A percentile compares a stretch with the other conserved stretches of the same genome.
Conservation (phyloP, 2,329 filamentous ascomycete genomes). For the Lecanicillium sp. region DNA sequence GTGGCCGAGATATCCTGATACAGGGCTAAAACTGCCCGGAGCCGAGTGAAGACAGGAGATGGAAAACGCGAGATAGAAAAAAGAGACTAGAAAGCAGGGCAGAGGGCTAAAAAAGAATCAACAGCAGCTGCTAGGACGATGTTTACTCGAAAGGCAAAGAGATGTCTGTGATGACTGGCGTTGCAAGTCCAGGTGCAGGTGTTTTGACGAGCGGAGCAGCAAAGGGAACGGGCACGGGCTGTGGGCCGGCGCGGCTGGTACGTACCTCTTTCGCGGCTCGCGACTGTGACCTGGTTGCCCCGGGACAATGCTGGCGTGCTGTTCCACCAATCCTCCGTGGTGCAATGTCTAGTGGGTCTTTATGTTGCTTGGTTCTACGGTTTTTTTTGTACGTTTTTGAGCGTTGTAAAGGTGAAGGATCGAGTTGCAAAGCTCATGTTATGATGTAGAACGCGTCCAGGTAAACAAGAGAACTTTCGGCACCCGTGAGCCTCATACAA, state of each 20-base stretch:
- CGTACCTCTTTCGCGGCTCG: conserved; percentile 19
- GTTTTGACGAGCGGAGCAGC: no score
- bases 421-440: no score
- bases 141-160: neutral
- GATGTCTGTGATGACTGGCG: conserved; percentile 1
- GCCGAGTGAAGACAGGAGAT: conserved; percentile 16
- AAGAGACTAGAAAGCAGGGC: conserved; percentile 11
- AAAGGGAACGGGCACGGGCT: no score
- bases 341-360: no score
- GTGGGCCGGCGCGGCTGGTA: conserved; percentile 5
- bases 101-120: conserved; percentile 10
- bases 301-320: conserved; percentile 15
- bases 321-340: no score
- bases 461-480: no score
- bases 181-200: no score
- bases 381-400: no score
- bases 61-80: conserved; percentile 12
- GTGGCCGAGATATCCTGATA: conserved; percentile 15
- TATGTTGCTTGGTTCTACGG: no score
- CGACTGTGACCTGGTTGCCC: conserved; percentile 21
- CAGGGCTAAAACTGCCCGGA: conserved; percentile 12
- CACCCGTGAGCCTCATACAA: no score
- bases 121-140: conserved; percentile 5
- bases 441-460: no score
- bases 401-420: no score